Percentiles rank a stretch among this genome's conserved stretches.
These are phyloP conservation scores for Nicotiana undulata DNA, from an alignment of 257 asterid species.

Conservation along the genomic window DNA sequence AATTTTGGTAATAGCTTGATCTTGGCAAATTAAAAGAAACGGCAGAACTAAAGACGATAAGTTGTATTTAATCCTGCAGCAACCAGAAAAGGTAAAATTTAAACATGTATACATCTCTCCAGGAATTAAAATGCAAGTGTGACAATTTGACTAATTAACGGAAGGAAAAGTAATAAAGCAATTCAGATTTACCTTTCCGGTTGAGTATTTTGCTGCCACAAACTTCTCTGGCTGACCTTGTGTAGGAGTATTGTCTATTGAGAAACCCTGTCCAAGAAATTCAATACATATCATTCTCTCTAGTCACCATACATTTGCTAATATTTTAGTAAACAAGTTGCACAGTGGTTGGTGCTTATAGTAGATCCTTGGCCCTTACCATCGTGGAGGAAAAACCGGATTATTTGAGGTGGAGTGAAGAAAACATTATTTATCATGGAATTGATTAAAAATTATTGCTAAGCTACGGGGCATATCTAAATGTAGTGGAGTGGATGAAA, in stretches of 20 bases:
- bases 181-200: slow-evolving; percentile 59
- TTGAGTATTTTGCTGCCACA: slow-evolving; percentile 77
- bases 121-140: neutral
- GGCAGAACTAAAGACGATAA: slow-evolving; percentile 44
- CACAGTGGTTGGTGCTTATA: neutral
- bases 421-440: neutral
- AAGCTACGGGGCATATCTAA: neutral
- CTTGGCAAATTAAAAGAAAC: slow-evolving; percentile 51
- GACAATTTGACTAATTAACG: neutral
- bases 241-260: slow-evolving; percentile 46
- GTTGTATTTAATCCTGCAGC: slow-evolving; percentile 80
- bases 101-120: slow-evolving; percentile 4
- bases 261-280: slow-evolving; percentile 56
- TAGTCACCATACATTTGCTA: neutral
- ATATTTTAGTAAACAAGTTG: neutral
- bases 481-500: neutral
- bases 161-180: neutral
- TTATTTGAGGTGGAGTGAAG: neutral
- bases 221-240: slow-evolving; percentile 63
- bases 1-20: slow-evolving; percentile 42
- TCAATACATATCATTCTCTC: neutral
- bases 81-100: slow-evolving; percentile 33
- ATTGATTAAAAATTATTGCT: neutral
- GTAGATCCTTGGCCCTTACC: neutral
- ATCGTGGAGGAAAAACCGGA: neutral